These are phyloP conservation scores for Mollisia scopiformis DNA, from an alignment of 2,329 filamentous ascomycete genomes.

Conservation along the genomic window DNA sequence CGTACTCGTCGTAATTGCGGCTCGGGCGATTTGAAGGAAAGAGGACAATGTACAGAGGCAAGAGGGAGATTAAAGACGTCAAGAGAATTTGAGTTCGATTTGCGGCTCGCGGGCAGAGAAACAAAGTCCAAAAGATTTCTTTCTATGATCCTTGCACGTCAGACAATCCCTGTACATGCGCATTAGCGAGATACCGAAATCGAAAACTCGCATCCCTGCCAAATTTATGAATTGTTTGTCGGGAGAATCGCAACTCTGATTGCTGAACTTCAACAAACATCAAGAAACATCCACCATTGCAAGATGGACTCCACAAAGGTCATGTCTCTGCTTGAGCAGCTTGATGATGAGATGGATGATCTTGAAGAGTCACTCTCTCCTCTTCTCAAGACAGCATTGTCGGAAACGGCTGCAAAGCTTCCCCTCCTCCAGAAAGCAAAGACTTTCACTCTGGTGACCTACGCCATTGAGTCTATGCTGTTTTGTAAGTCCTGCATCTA, in stretches of 20 bases:
- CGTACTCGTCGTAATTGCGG: neutral
- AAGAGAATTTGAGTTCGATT: neutral
- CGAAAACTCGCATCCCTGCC: too few species aligned
- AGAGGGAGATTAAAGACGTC: conserved; percentile 20
- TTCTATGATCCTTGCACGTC: neutral
- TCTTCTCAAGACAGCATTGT: conserved; percentile 67
- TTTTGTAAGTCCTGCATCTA: conserved; percentile 66
- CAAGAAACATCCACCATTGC: neutral
- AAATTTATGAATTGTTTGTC: neutral
- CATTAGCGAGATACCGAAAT: neutral
- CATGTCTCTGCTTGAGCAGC: conserved; percentile 43
- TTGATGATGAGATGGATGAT: conserved; percentile 78
- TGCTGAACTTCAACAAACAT: neutral
- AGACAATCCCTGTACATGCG: neutral
- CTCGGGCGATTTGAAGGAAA: neutral
- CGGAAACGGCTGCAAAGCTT: conserved; percentile 73
- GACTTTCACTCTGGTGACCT: conserved; percentile 84
- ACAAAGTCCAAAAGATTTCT: neutral
- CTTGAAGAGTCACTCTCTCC: conserved; percentile 76
- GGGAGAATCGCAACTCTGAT: neutral
- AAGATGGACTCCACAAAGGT: conserved; percentile 45
- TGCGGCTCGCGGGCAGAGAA: neutral
- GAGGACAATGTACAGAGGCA: conserved; percentile 9
- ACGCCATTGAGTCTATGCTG: conserved; percentile 86
- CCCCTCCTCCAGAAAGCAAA: conserved; percentile 96